Evolutionary conservation across 495 filamentous ascomycete genomes (phyloP), one percentile per base, ranked within the genome.

Genomic region (Penicillium diatomitis): DNA sequence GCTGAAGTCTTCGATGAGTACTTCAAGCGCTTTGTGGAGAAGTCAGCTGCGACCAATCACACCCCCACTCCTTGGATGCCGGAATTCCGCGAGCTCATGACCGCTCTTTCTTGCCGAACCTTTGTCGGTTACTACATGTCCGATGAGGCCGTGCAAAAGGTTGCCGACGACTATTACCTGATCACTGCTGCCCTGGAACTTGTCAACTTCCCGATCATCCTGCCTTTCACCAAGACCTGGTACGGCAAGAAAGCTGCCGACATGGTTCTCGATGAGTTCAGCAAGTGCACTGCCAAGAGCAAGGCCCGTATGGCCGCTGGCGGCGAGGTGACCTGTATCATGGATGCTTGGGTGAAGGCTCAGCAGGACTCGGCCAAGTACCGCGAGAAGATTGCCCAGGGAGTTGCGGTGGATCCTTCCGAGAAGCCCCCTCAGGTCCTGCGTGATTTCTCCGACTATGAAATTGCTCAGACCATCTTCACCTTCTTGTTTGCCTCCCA

Each of bases 401-500:
- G 88, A 44, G 70, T 77, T 40, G 64, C 77, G 35, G 80, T 85
- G 49, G 79, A 88, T 50, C 67, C 74, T 8, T 66, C 81, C 3
- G 84, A 86, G 68, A 95, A 95, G 79, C 90, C 90, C 32, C 67
- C 80, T 7, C 83, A 82, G 63, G 66, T 95, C 20, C 78, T 97
- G 41, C 85, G 90, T 57, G 79, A 86, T 33, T 98, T 98, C 69
- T 82, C 80, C 67, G 86, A 98, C 59, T 88, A 82, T 51, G 92
- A 98, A 67, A 95, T 98, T 62, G 76, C 89, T 47, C 88, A 92
- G 76, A 97, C 94, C 7, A 57, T 98, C 53, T 95, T 97, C 73
- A 96, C 92, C 47, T 96, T 98, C 79, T 77, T 98, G 45, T 98
- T 98, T 70, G 92, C 94, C 42, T 95, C 89, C 32, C 92, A 98